Conservation (phyloP, 2,329 filamentous ascomycete species). For the Cladosporium sphaerospermum region DNA sequence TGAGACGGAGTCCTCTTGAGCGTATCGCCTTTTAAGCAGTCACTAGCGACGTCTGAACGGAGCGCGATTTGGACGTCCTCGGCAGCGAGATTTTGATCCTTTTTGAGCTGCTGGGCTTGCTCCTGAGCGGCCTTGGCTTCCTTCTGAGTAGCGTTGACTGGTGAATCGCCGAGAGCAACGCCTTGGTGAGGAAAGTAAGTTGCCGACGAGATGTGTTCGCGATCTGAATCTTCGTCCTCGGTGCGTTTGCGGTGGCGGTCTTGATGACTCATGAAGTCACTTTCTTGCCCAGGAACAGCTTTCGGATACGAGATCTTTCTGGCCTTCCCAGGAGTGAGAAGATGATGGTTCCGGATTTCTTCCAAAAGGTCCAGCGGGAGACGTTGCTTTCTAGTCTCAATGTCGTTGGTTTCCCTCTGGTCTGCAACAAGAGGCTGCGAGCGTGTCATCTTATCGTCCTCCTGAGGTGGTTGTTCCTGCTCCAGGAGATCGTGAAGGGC, state of each 20-base stretch:
- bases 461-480: background rate
- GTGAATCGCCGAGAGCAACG: constrained; percentile 37
- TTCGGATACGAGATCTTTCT: constrained; percentile 39
- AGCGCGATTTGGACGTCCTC: constrained; percentile 58
- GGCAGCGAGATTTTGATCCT: constrained; percentile 7
- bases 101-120: constrained; percentile 11
- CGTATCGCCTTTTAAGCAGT: constrained; percentile 53
- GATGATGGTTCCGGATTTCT: constrained; percentile 51
- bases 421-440: background rate
- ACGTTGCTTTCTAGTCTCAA: constrained; percentile 19
- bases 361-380: constrained; percentile 49
- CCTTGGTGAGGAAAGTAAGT: constrained; percentile 73
- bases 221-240: constrained; percentile 61
- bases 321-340: constrained; percentile 42
- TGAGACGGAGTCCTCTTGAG: constrained; percentile 10
- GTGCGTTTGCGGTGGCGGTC: constrained; percentile 20
- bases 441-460: background rate
- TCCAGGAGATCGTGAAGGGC: constrained; percentile 5
- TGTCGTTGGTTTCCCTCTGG: background rate
- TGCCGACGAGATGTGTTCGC: constrained; percentile 82
- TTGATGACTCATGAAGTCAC: constrained; percentile 14
- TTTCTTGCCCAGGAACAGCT: constrained; percentile 17
- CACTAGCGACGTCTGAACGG: constrained; percentile 54
- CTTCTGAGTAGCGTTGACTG: constrained; percentile 20
- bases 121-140: constrained; percentile 7